Evolutionary conservation across 1,284 basidiomycete genomes (phyloP).

Genomic region (Cutaneotrichosporon cutaneum): DNA sequence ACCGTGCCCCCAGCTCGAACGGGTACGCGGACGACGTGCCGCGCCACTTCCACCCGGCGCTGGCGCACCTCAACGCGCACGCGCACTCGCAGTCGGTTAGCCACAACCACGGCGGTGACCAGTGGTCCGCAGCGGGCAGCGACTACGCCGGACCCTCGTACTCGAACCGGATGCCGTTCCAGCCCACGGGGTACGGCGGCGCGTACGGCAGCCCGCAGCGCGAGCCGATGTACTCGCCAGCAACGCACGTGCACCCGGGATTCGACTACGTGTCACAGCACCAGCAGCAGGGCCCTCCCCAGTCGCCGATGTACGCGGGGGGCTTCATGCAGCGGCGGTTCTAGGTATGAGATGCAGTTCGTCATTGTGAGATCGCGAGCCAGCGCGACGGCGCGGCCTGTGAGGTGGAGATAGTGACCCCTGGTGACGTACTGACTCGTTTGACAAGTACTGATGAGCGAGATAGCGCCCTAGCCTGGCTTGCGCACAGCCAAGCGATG

Average conservation of each 20-base stretch:
- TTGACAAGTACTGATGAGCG: too few relatives aligned
- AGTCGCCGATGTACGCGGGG: slow-evolving; percentile 7
- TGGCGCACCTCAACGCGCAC: slow-evolving; percentile 25
- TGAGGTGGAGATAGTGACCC: background rate
- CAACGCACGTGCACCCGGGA: background rate
- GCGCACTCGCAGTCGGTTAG: background rate
- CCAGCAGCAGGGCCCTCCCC: slow-evolving; percentile 7
- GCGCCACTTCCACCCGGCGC: slow-evolving; percentile 24
- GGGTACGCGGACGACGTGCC: slow-evolving; percentile 22
- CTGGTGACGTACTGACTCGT: background rate
- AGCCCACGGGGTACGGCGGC: background rate
- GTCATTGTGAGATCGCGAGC: background rate
- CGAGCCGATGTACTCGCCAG: slow-evolving; percentile 14
- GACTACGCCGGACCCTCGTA: slow-evolving; percentile 1
- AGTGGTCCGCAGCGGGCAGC: background rate
- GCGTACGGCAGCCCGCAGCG: slow-evolving; percentile 17
- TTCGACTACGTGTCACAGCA: slow-evolving; percentile 12
- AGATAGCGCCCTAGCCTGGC: too few relatives aligned
- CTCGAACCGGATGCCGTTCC: background rate
- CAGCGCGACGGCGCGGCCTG: background rate
- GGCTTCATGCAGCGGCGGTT: slow-evolving; percentile 7
- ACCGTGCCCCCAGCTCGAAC: slow-evolving; percentile 19
- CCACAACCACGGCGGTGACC: background rate
- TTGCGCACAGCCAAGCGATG: too few relatives aligned
- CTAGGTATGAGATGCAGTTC: slow-evolving; percentile 7